A percentile compares a stretch with the other conserved stretches of the same genome.
Evolutionary conservation across 1,284 basidiomycete genomes (phyloP).

Genomic region (Cutaneotrichosporon arboriforme): DNA sequence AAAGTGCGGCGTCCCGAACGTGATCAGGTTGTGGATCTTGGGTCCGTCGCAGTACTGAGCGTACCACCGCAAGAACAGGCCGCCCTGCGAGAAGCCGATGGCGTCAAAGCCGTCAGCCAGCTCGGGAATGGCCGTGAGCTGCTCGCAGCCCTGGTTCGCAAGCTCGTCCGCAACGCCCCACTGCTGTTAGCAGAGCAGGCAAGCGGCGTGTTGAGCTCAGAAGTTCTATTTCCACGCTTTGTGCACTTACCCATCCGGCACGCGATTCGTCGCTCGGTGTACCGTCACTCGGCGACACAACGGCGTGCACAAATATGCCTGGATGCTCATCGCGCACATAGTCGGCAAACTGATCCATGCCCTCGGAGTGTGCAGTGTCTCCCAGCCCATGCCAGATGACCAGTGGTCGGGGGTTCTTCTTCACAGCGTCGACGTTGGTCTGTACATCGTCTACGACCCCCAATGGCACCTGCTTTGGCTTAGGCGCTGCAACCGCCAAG

Average conservation of each 20-base stretch:
- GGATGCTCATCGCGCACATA: conserved; percentile 67
- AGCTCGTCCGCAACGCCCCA: conserved; percentile 41
- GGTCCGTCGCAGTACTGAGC: conserved; percentile 77
- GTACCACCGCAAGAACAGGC: conserved; percentile 86
- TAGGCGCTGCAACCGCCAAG: not conserved
- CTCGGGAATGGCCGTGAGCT: conserved; percentile 6
- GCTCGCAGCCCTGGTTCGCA: conserved; percentile 10
- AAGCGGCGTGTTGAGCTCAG: too few species aligned
- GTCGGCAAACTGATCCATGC: conserved; percentile 58
- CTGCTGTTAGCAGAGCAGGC: conserved; percentile 13
- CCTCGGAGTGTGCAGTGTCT: conserved; percentile 52
- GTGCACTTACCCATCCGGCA: conserved; percentile 66
- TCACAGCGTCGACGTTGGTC: not conserved
- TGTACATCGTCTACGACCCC: not conserved
- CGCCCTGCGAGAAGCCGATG: conserved; percentile 89
- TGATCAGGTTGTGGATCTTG: conserved; percentile 76
- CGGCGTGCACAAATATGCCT: conserved; percentile 77
- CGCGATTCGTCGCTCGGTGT: conserved; percentile 61
- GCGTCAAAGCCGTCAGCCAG: conserved; percentile 61
- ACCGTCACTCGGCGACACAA: conserved; percentile 64
- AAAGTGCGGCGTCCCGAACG: conserved; percentile 54
- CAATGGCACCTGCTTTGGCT: not conserved
- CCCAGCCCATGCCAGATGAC: conserved; percentile 96
- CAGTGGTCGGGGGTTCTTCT: conserved; percentile 56
- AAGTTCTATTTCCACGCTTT: too few species aligned